Conservation (phyloP, 192 early-diverging fungal species). For the Cetraspora pellucida region DNA sequence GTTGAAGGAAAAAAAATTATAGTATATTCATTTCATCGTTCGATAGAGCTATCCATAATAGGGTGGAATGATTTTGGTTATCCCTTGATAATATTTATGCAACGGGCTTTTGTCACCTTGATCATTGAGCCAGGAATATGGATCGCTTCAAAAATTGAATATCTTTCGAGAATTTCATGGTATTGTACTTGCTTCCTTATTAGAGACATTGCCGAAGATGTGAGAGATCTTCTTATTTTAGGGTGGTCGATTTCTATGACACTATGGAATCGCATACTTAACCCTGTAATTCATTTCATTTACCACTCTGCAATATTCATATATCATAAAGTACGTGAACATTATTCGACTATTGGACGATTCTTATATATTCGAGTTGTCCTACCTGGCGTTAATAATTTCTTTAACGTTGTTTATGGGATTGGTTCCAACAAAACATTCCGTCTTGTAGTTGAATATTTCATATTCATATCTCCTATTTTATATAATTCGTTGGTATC, state of each 20-base stretch:
- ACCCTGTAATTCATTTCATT: background rate
- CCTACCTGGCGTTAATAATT: background rate
- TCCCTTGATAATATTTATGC: background rate
- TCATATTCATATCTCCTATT: background rate
- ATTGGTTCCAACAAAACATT: background rate
- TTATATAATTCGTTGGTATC: background rate
- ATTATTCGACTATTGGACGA: background rate
- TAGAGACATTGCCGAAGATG: slow-evolving; percentile 22
- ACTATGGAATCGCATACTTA: background rate
- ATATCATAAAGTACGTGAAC: background rate
- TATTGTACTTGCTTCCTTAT: slow-evolving; percentile 24
- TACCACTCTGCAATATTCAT: background rate
- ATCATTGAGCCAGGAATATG: slow-evolving; percentile 21
- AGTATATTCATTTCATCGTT: background rate
- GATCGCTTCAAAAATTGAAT: background rate
- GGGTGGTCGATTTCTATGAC: background rate
- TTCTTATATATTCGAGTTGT: background rate
- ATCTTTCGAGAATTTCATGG: slow-evolving; percentile 7
- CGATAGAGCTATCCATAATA: slow-evolving; percentile 2
- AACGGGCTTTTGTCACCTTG: background rate
- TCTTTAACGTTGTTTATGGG: background rate
- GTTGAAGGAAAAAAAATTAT: background rate
- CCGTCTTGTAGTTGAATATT: background rate
- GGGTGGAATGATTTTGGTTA: slow-evolving; percentile 6
- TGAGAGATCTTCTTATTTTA: slow-evolving; percentile 3